These are phyloP conservation scores for Flaveria linearis DNA, from an alignment of 129 eudicot genomes.

Conservation along the genomic window DNA sequence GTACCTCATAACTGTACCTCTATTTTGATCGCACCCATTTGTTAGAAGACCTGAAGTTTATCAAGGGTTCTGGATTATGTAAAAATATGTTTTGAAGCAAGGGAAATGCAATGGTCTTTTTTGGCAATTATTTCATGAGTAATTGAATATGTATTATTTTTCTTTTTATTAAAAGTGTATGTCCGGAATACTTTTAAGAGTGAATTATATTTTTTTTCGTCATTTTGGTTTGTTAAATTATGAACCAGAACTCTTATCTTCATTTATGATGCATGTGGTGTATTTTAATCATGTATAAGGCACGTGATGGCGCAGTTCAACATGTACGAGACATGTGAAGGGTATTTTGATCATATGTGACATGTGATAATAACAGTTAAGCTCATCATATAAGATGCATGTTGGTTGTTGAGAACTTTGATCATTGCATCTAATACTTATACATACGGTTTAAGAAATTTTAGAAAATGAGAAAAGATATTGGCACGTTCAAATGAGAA, in stretches of 20 bases:
- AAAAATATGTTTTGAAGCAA: not conserved
- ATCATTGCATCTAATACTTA: too few relatives aligned
- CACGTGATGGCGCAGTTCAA: not conserved
- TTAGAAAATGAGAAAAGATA: too few relatives aligned
- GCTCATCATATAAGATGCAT: not conserved
- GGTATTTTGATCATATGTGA: not conserved
- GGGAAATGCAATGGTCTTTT: not conserved
- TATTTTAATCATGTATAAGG: not conserved
- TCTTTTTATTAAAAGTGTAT: not conserved
- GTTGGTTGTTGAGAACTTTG: too few relatives aligned
- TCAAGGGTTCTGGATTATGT: too few relatives aligned
- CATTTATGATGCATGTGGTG: slow-evolving; percentile 5
- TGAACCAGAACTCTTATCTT: not conserved
- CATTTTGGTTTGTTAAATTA: not conserved
- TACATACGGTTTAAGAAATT: too few relatives aligned
- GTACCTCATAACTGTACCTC: not conserved
- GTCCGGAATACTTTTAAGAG: not conserved
- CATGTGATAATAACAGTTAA: not conserved
- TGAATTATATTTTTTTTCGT: not conserved
- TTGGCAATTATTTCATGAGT: not conserved
- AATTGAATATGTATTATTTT: not conserved
- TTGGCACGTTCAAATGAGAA: too few relatives aligned
- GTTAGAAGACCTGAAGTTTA: too few relatives aligned
- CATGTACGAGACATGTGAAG: too few relatives aligned
- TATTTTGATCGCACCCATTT: not conserved